Base-by-base conservation (phyloP, 805 yeast genomes). In the Cyberlindnera maritima region DNA sequence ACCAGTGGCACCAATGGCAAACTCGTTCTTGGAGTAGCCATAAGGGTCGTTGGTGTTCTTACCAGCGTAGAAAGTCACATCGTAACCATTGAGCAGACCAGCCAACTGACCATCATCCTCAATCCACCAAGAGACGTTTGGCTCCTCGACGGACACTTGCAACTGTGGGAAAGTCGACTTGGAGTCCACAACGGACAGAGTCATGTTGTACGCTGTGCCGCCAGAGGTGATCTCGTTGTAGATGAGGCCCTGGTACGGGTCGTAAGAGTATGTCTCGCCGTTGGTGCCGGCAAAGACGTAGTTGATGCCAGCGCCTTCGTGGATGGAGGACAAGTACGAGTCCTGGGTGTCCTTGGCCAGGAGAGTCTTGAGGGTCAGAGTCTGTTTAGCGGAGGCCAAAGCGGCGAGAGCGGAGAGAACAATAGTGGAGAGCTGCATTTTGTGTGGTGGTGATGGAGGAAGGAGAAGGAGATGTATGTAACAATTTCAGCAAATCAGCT, bases 1-100 rank as follows among this genome's bases (percentile, higher is more conserved):
- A 7, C 43, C 35, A 40, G 71, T 67, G 17, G 61, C 58, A 18
- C 56, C 61, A 45, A 67, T 62, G 44, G 61, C 61, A 49, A 57
- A 69, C 18, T 49, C 14, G 11, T 37, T 13, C 17, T 52, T 33
- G 32, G 75, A 70, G 60, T 64, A 68, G n/a, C 50, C 35, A 64
- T 74, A 75, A 21, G 77, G 76, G 55, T 75, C 80, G 39, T 54
- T 55, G 48, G 69, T 64, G 64, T 73, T 67, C 67, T 64, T 70
- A 54, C 70, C 69, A 43, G 73, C 79, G 55, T 61, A 69, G 63
- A 74, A 71, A 9, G 28, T 20, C 15, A 49, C 45, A 12, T 28
- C 28, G 21, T 61, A 61, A 23, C 52, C 53, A 18, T 68, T 46
- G 13, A 35, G 19, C 10, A 8, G 4, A 23, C 39, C 39, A 23